Conservation (phyloP, 305 asterid genomes). For the Vinca major region DNA sequence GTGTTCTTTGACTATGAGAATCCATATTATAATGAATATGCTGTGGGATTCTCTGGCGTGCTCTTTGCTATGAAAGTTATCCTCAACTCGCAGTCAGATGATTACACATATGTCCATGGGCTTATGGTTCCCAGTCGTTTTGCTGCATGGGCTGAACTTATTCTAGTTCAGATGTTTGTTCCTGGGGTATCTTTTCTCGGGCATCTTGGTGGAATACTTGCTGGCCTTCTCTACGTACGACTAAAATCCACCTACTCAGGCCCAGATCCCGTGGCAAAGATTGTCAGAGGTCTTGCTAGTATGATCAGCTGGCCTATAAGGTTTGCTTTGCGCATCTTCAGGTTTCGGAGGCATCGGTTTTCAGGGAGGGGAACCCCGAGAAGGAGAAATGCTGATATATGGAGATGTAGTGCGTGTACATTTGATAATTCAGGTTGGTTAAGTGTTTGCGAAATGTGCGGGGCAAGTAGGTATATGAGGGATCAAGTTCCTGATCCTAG, state of each 20-base stretch:
- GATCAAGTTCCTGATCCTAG: slow-evolving; percentile 15
- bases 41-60: slow-evolving; percentile 86
- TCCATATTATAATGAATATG: slow-evolving; percentile 64
- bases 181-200: slow-evolving; percentile 91
- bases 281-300: slow-evolving; percentile 32
- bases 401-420: slow-evolving; percentile 83
- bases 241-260: slow-evolving; percentile 38
- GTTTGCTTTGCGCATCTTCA: slow-evolving; percentile 20
- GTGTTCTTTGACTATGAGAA: slow-evolving; percentile 47
- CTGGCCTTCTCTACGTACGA: slow-evolving; percentile 53
- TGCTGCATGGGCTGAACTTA: slow-evolving; percentile 96
- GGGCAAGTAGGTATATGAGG: slow-evolving; percentile 26
- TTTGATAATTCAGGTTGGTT: slow-evolving; percentile 48
- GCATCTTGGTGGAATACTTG: slow-evolving; percentile 80
- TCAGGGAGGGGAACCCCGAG: slow-evolving; percentile 48
- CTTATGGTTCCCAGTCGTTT: slow-evolving; percentile 72
- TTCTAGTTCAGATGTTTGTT: slow-evolving; percentile 72
- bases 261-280: slow-evolving; percentile 30
- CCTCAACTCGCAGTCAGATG: slow-evolving; percentile 58
- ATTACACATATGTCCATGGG: slow-evolving; percentile 64
- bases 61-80: slow-evolving; percentile 94
- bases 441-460: slow-evolving; percentile 62
- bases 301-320: slow-evolving; percentile 55
- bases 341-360: slow-evolving; percentile 22
- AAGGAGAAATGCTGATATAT: slow-evolving; percentile 22